Evolutionary conservation across 192 early-diverging fungal genomes (phyloP), one percentile per base, ranked within the genome.

Genomic region (Podila epicladia): DNA sequence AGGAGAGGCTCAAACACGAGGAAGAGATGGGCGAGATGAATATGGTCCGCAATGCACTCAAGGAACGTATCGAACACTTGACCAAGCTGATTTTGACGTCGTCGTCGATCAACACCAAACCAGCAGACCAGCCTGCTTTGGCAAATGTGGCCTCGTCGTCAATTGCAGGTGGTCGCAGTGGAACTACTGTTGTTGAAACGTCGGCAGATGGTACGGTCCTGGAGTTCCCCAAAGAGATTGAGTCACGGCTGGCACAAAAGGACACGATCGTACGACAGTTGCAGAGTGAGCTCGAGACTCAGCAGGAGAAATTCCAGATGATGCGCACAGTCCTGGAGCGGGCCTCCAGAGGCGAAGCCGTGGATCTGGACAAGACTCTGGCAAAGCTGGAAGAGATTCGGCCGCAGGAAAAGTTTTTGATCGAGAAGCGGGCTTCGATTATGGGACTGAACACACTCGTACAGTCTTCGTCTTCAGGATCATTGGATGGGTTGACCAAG

Each of bases 11-110:
- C 61, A 76, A 85, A 70, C 82, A 91, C 64, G 87, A 91, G 61
- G 85, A 92, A 50, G 78, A 90, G 58, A 76, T 90, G 60, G 74
- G 76, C 12, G 84, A 87, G 51, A 87, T 86, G 82, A 83, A 82
- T 38, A 60, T 87, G 71, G 84, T 90, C 31, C 82, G 94, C 33
- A 93, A 91, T 37, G 92, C 93, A 0, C 74, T 96, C 41, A 96
- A 95, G 68, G 93, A 95, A 69, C 83, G 94, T 49, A 95, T 97
- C 62, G 94, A 96, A 69, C 93, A 97, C 58, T 80, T 97, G 60
- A 96, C 94, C 9, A 91, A 90, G 26, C 73, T 97, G 28, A 97
- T 97, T 65, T 84, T 97, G 65, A 95, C 91, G 0, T 91, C 89
- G 2, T 66, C 75, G n/a, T 91, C 92, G 4, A 85, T 93, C 29